Conservation (phyloP, 1,139 yeast genomes). For the Hemisphaericaspora xylanilytica region DNA sequence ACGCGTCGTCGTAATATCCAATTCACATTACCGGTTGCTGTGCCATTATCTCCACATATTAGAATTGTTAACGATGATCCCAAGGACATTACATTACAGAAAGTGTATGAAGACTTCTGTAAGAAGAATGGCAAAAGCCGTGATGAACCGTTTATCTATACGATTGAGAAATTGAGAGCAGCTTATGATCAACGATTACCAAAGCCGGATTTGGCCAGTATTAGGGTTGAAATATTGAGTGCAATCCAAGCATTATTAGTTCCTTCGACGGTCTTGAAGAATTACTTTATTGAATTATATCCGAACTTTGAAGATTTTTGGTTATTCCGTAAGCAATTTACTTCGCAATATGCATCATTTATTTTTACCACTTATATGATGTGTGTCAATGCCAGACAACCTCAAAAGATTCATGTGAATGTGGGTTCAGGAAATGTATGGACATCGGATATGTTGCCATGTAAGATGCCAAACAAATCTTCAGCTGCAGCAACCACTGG, state of each 20-base stretch:
- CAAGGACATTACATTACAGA: constrained; percentile 76
- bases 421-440: constrained; percentile 83
- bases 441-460: constrained; percentile 95
- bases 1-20: constrained; percentile 81
- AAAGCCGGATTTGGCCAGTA: constrained; percentile 85
- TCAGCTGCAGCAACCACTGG: constrained; percentile 48
- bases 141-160: constrained; percentile 87
- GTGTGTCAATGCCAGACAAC: constrained; percentile 91
- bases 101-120: constrained; percentile 87
- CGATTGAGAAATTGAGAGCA: constrained; percentile 82
- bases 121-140: constrained; percentile 68
- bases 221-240: constrained; percentile 84
- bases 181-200: constrained; percentile 93
- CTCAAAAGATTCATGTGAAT: constrained; percentile 86
- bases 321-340: constrained; percentile 93
- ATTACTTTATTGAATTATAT: constrained; percentile 60
- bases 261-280: constrained; percentile 80
- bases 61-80: constrained; percentile 85
- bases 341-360: constrained; percentile 94
- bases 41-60: constrained; percentile 93
- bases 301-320: constrained; percentile 90
- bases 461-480: constrained; percentile 64
- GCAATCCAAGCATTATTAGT: constrained; percentile 86
- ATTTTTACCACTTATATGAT: constrained; percentile 91
- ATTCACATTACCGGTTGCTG: constrained; percentile 87